Evolutionary conservation across 1,139 yeast species (phyloP), one percentile per base, ranked within the genome.

Genomic region (Debaryomyces sp.): DNA sequence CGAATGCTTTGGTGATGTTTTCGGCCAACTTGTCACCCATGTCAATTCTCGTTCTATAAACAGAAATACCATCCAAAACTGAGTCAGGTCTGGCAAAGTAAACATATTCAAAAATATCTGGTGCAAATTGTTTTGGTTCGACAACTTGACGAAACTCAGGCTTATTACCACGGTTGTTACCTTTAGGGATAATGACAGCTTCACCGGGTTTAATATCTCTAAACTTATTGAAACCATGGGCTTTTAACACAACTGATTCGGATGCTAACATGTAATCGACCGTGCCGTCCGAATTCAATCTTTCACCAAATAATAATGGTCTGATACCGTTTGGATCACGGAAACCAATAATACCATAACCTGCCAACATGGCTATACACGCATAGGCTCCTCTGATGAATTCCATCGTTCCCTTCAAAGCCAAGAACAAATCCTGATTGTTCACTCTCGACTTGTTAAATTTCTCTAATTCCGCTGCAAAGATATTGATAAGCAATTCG

Each of bases 1-100:
- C 37, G 54, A 86, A 77, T n/a, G 73, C 68, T 37, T 66, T 59
- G 47, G 76, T 67, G 54, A 95, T 87, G 62, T 85, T 87, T 45
- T 77, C 71, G 8, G 98, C 99, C 50, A 94, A 78, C 64, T 87
- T 89, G 56, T 80, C 84, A 58, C 99, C 99, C 99, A 95, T 95
- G 54, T 85, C 92, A 55, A 94, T 79, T 67, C 99, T 85, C 30
- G 96, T 85, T 61, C 94, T 85, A 71, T 94, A 95, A 27, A 94
- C 98, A 13, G 96, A 88, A 45, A 92, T 87, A 18, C 99, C 99
- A 67, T 94, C 99, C 61, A 92, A 73, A 36, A 94, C 96, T 41
- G 96, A 87, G 67, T 94, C 99, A 0, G 98, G 97, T 66, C 99
- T 84, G 26, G 99, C 98, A 73, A 94, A 94, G 72, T 94, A 94